A percentile compares a stretch with the other conserved stretches of the same genome.
These are phyloP conservation scores for Stylosanthes scabra DNA, from an alignment of 331 rosid species.

Conservation along the genomic window DNA sequence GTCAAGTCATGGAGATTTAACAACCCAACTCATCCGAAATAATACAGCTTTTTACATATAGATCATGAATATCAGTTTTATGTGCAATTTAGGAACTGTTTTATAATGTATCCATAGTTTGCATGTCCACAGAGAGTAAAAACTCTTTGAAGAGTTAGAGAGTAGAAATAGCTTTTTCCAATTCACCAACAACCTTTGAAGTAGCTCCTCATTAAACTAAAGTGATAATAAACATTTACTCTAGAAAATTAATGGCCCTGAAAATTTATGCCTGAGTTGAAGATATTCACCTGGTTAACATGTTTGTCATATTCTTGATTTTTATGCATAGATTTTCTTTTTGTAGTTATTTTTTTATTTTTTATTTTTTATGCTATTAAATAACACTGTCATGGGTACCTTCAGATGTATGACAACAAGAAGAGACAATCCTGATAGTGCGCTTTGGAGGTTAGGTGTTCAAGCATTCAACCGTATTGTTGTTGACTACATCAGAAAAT, in stretches of 20 bases:
- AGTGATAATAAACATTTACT: conserved; percentile 6
- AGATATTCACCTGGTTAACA: conserved; percentile 15
- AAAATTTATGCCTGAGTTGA: conserved; percentile 13
- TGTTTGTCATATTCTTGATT: conserved; percentile 3
- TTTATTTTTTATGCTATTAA: neutral
- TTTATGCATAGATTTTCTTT: neutral
- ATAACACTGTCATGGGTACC: conserved; percentile 29
- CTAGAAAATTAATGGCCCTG: conserved; percentile 10
- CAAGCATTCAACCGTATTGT: conserved; percentile 80
- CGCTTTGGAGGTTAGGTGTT: conserved; percentile 91
- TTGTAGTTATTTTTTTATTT: too few species aligned
- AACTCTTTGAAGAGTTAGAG: neutral
- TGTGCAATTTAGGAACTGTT: neutral
- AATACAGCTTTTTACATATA: neutral
- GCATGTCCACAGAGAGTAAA: neutral
- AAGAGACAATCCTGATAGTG: conserved; percentile 88
- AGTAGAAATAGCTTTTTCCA: neutral
- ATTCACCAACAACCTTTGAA: conserved; percentile 17
- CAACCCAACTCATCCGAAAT: neutral
- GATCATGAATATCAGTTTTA: neutral
- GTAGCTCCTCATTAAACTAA: neutral
- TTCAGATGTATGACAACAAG: conserved; percentile 96
- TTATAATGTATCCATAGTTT: neutral
- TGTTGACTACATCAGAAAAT: conserved; percentile 63
- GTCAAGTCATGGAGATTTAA: neutral